A percentile compares a stretch with the other conserved stretches of the same genome.
Evolutionary conservation across 805 yeast genomes (phyloP).

Genomic region (Saitoella complicata): DNA sequence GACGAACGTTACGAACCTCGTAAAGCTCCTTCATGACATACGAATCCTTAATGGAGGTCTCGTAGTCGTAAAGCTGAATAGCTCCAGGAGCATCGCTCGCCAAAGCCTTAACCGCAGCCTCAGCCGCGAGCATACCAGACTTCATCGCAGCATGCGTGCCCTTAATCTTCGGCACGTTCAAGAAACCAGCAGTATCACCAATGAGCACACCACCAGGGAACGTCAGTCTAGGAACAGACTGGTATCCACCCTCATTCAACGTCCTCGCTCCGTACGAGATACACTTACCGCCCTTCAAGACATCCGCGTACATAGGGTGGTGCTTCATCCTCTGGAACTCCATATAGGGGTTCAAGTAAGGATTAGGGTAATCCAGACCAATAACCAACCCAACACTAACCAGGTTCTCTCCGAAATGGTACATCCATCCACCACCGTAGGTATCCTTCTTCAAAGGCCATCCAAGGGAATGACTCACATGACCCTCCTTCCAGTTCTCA

Average conservation of each 20-base stretch:
- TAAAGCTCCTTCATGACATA: conserved; percentile 79
- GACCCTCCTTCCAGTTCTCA: conserved; percentile 64
- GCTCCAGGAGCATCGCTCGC: conserved; percentile 18
- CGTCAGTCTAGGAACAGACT: conserved; percentile 73
- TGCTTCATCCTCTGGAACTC: conserved; percentile 78
- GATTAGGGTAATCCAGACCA: conserved; percentile 88
- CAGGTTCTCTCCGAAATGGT: conserved; percentile 86
- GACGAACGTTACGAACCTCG: conserved; percentile 79
- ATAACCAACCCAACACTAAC: conserved; percentile 89
- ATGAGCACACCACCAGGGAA: conserved; percentile 95
- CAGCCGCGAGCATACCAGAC: conserved; percentile 91
- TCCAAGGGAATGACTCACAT: conserved; percentile 76
- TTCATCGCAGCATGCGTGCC: conserved; percentile 98
- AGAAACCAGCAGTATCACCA: conserved; percentile 92
- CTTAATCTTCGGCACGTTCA: conserved; percentile 93
- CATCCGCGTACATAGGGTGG: conserved; percentile 66
- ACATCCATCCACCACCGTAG: conserved; percentile 95
- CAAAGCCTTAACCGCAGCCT: conserved; percentile 44
- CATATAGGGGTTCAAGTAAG: conserved; percentile 87
- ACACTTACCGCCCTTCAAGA: conserved; percentile 79
- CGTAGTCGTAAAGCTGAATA: conserved; percentile 38
- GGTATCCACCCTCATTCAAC: conserved; percentile 91
- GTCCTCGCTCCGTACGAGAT: conserved; percentile 92
- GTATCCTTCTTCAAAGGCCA: conserved; percentile 58
- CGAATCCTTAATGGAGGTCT: conserved; percentile 47